Evolutionary conservation across 148 eudicot genomes (phyloP).

Genomic region (Amaranthus palmeri): DNA sequence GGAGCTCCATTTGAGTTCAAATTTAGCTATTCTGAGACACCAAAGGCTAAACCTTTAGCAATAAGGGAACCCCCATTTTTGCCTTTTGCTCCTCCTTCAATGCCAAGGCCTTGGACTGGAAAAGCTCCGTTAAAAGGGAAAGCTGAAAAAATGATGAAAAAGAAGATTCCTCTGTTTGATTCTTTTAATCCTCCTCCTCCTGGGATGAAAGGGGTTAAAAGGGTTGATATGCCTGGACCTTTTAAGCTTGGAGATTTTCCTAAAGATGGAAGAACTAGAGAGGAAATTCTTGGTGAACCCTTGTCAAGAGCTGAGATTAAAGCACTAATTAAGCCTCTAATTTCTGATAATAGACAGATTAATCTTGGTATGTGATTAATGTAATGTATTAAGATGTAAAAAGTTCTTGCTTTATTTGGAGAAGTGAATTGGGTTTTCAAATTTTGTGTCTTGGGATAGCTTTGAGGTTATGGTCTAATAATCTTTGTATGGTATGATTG

Average conservation of each 20-base stretch:
- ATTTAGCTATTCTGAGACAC: slow-evolving; percentile 91
- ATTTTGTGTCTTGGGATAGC: background rate
- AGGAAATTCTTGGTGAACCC: slow-evolving; percentile 67
- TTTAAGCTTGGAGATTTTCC: slow-evolving; percentile 40
- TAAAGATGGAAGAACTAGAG: slow-evolving; percentile 34
- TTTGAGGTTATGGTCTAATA: background rate
- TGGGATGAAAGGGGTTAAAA: slow-evolving; percentile 29
- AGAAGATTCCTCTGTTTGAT: slow-evolving; percentile 55
- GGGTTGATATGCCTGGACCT: slow-evolving; percentile 44
- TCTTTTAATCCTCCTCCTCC: slow-evolving; percentile 26
- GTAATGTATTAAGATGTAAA: background rate
- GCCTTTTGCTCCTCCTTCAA: slow-evolving; percentile 86
- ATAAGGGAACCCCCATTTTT: slow-evolving; percentile 83
- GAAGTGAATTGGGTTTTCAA: background rate
- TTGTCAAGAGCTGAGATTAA: slow-evolving; percentile 55
- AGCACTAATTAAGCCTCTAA: slow-evolving; percentile 46
- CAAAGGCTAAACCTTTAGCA: slow-evolving; percentile 65
- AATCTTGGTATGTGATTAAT: slow-evolving; percentile 43
- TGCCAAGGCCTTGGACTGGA: slow-evolving; percentile 97
- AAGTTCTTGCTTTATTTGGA: background rate
- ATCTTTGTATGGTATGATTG: background rate
- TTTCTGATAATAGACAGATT: slow-evolving; percentile 49
- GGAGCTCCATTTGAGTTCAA: slow-evolving; percentile 90
- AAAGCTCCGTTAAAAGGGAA: slow-evolving; percentile 70
- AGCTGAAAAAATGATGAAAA: slow-evolving; percentile 34